Base-by-base conservation (phyloP, 2,329 filamentous ascomycete species). In the Fusarium sp. region DNA sequence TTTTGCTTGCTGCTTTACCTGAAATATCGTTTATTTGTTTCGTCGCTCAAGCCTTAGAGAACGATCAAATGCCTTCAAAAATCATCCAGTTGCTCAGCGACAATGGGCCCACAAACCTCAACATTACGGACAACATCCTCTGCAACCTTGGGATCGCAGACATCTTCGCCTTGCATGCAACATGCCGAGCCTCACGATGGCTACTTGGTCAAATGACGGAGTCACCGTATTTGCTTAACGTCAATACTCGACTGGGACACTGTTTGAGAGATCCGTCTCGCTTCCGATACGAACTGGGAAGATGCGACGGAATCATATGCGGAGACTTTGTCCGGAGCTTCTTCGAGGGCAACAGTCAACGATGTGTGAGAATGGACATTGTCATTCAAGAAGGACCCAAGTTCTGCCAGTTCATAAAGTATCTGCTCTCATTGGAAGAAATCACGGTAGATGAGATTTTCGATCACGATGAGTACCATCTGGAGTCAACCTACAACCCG, bases 151-250 rank as follows among this genome's bases (percentile, higher is more conserved):
- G 55, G 1, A 29, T 62, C 18, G 59, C 38, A 10, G 59, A 44
- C 6, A 45, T 51, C 12, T 62, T 60, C 11, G 30, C 55, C 1
- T 30, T 62, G 9, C 45, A 62, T 29, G 55, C 58, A 15, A 51
- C 58, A 25, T 18, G 38, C 18, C 45, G 38, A 25, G 22, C n/a
- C 4, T 11, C 60, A 41, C 45, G 38, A 6, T 62, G 59, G 59
- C 11, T 60, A 3, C 6, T 52, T 8, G 22, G 10, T 6, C 34
- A 62, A 12, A 49, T 60, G 45, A 52, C n/a, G 3, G 20, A 60
- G 1, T 62, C 59, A 9, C 55, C 59, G 2, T 29, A 41, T 2
- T n/a, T 62, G 3, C 55, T 60, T 3, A 48, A 60, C 2, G 20
- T 62, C 22, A 16, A 58, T 20, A 51, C 6, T 9, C 22, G 45